These are phyloP conservation scores for Lithocarpus polystachyus DNA, from an alignment of 306 rosid genomes.

Conservation along the genomic window DNA sequence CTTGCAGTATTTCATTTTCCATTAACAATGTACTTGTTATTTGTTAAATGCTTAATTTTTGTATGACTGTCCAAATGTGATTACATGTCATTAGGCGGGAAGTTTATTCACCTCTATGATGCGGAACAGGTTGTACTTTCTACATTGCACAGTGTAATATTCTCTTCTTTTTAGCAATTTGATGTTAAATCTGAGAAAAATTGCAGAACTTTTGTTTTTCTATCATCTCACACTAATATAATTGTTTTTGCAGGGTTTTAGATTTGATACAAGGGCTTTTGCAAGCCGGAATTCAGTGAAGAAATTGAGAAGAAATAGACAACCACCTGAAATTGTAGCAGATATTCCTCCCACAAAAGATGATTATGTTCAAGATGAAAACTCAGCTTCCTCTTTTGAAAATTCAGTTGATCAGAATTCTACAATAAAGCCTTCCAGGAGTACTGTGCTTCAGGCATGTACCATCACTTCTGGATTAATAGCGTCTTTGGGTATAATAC, in stretches of 20 bases:
- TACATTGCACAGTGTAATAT: slow-evolving; percentile 31
- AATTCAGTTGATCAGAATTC: slow-evolving; percentile 33
- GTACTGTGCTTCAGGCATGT: slow-evolving; percentile 80
- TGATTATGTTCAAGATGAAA: slow-evolving; percentile 39
- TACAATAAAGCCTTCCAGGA: slow-evolving; percentile 50
- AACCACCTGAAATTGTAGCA: slow-evolving; percentile 20
- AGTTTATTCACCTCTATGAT: slow-evolving; percentile 14
- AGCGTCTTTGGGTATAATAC: slow-evolving; percentile 61
- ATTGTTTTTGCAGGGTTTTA: slow-evolving; percentile 36
- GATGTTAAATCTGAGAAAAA: background rate
- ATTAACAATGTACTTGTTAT: background rate
- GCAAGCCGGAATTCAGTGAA: slow-evolving; percentile 54
- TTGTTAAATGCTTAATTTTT: background rate
- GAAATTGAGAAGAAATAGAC: slow-evolving; percentile 44
- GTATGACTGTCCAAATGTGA: slow-evolving; percentile 13
- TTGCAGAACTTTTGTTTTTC: background rate
- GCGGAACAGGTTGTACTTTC: slow-evolving; percentile 23
- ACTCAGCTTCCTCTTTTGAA: slow-evolving; percentile 29
- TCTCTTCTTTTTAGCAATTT: background rate
- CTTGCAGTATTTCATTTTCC: background rate
- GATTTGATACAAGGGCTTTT: slow-evolving; percentile 35
- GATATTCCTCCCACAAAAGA: slow-evolving; percentile 37
- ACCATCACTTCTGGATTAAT: slow-evolving; percentile 64
- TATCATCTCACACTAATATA: background rate
- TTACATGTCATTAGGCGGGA: slow-evolving; percentile 35